Conservation (phyloP, 768 basidiomycete genomes). For the Boletus vinaceobasis region DNA sequence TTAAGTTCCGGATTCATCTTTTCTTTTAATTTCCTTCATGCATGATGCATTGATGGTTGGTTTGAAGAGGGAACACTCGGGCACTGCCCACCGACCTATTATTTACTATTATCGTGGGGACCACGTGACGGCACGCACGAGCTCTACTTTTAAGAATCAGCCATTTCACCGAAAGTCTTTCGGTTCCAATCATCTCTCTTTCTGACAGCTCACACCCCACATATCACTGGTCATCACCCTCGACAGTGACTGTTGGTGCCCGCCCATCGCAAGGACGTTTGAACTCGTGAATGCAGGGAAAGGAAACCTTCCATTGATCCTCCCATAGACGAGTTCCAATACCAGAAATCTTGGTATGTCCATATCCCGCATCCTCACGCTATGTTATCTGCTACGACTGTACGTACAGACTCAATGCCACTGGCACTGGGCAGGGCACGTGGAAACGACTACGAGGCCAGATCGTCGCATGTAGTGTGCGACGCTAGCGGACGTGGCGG, state of each 20-base stretch:
- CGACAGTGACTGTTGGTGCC: not conserved
- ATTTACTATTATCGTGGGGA: too few species aligned
- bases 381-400: not conserved
- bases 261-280: not conserved
- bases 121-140: too few species aligned
- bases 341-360: not conserved
- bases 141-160: too few species aligned
- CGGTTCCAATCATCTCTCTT: too few species aligned
- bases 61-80: not conserved
- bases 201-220: too few species aligned
- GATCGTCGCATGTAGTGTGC: not conserved
- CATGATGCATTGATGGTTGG: not conserved
- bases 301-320: too few species aligned
- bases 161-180: too few species aligned
- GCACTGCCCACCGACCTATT: not conserved
- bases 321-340: not conserved
- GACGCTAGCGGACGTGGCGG: not conserved
- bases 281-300: not conserved
- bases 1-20: not conserved
- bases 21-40: not conserved
- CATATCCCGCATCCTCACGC: not conserved
- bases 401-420: too few species aligned
- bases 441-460: not conserved
- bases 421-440: too few species aligned
- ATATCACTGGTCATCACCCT: not conserved